Evolutionary conservation across 2,329 filamentous ascomycete species (phyloP).

Genomic region (Colletotrichum agaves): DNA sequence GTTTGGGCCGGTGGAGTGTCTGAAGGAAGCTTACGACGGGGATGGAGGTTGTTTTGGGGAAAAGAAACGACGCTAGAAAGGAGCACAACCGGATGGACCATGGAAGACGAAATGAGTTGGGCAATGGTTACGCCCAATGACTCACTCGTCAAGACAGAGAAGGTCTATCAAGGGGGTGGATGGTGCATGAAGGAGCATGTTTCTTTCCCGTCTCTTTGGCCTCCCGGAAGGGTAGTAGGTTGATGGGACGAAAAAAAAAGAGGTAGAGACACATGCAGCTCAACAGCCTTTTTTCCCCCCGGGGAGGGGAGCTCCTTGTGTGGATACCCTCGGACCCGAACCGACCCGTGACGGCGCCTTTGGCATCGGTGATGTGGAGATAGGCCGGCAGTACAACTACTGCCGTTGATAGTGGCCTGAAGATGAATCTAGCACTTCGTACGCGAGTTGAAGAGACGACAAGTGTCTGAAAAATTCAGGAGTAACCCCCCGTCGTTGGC

Average conservation of each 20-base stretch:
- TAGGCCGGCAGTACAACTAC: neutral
- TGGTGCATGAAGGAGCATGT: constrained; percentile 11
- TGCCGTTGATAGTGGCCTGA: neutral
- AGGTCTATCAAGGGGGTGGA: neutral
- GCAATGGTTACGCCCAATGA: neutral
- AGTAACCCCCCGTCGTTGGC: no score
- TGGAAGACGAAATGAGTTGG: neutral
- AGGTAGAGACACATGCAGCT: neutral
- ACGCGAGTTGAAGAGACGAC: constrained; percentile 8
- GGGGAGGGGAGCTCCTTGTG: neutral
- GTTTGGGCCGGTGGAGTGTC: neutral
- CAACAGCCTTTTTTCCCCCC: neutral
- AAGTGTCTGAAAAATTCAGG: neutral
- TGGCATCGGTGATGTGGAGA: neutral
- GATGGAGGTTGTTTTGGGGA: neutral
- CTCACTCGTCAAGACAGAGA: constrained; percentile 8
- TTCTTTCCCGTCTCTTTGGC: constrained; percentile 8
- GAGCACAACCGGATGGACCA: no score
- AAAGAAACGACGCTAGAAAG: no score
- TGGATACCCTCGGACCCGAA: neutral
- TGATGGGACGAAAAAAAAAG: neutral
- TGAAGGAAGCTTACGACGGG: neutral
- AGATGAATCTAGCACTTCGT: neutral
- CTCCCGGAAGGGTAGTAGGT: neutral
- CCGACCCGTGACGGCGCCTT: neutral